Conservation (phyloP, 1,284 basidiomycete species). For the Phaffia rhodozyma region DNA sequence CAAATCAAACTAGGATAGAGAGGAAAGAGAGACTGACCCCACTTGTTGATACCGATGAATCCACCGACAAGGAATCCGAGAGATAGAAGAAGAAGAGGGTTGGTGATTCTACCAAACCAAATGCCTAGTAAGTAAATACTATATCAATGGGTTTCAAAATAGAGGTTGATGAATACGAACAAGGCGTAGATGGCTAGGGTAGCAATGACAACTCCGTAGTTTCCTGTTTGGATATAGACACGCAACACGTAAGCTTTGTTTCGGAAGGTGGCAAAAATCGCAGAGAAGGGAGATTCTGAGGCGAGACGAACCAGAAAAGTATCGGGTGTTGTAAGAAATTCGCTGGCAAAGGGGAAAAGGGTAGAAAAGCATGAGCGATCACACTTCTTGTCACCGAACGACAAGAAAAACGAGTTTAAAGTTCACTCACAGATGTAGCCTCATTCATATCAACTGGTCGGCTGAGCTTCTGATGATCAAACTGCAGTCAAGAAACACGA, state of each 20-base stretch:
- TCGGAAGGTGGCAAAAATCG: not conserved
- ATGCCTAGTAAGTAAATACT: not conserved
- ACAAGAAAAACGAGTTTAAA: slow-evolving; percentile 5
- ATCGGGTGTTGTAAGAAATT: slow-evolving; percentile 88
- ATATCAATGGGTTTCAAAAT: too few relatives aligned
- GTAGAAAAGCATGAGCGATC: slow-evolving; percentile 14
- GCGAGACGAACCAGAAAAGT: slow-evolving; percentile 56
- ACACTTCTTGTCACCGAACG: slow-evolving; percentile 18
- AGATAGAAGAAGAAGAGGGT: slow-evolving; percentile 66
- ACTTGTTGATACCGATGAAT: slow-evolving; percentile 79
- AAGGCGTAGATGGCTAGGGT: slow-evolving; percentile 79
- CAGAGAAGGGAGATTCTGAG: slow-evolving; percentile 1
- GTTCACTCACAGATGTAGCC: slow-evolving; percentile 34
- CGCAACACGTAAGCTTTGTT: not conserved
- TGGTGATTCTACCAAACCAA: slow-evolving; percentile 48
- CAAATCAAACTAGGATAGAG: slow-evolving; percentile 12
- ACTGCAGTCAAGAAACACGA: slow-evolving; percentile 31
- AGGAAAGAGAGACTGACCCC: slow-evolving; percentile 48
- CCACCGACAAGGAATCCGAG: slow-evolving; percentile 83
- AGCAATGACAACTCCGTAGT: slow-evolving; percentile 74
- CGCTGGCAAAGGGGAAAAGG: slow-evolving; percentile 41
- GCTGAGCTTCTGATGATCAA: slow-evolving; percentile 79
- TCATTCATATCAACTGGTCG: slow-evolving; percentile 51
- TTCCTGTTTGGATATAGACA: slow-evolving; percentile 41
- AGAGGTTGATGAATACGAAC: slow-evolving; percentile 40